Evolutionary conservation across 2,329 filamentous ascomycete species (phyloP).

Genomic region (Chaetomium strumarium): DNA sequence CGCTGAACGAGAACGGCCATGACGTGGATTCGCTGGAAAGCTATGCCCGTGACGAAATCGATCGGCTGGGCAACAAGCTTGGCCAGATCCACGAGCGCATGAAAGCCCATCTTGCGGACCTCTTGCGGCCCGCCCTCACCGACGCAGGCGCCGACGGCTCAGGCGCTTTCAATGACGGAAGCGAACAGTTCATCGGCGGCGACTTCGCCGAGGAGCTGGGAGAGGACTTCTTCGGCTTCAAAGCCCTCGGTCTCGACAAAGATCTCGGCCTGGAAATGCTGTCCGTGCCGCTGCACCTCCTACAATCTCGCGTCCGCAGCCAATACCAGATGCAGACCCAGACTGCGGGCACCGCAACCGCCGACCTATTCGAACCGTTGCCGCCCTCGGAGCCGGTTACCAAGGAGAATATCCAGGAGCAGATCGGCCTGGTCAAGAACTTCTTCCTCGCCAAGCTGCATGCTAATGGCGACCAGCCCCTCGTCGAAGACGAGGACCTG

Average conservation of each 20-base stretch:
- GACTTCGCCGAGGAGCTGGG: slow-evolving; percentile 97
- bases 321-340: slow-evolving; percentile 72
- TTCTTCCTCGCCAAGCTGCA: slow-evolving; percentile 90
- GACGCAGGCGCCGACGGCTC: slow-evolving; percentile 79
- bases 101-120: slow-evolving; percentile 86
- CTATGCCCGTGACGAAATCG: slow-evolving; percentile 92
- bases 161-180: slow-evolving; percentile 90
- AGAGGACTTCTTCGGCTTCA: slow-evolving; percentile 99
- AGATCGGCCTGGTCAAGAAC: slow-evolving; percentile 83
- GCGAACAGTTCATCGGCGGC: slow-evolving; percentile 91
- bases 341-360: slow-evolving; percentile 47
- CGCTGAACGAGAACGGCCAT: slow-evolving; percentile 75
- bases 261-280: slow-evolving; percentile 85
- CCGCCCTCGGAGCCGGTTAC: slow-evolving; percentile 71
- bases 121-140: slow-evolving; percentile 80
- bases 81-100: slow-evolving; percentile 86
- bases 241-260: slow-evolving; percentile 83
- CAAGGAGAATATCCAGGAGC: slow-evolving; percentile 65
- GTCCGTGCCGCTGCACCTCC: slow-evolving; percentile 85
- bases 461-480: slow-evolving; percentile 71
- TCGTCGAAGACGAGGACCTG: slow-evolving; percentile 91
- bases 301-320: slow-evolving; percentile 84
- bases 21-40: slow-evolving; percentile 75
- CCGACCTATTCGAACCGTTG: slow-evolving; percentile 61
- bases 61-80: slow-evolving; percentile 74